Evolutionary conservation across 2,329 filamentous ascomycete genomes (phyloP).

Genomic region (Diaporthe sp.): DNA sequence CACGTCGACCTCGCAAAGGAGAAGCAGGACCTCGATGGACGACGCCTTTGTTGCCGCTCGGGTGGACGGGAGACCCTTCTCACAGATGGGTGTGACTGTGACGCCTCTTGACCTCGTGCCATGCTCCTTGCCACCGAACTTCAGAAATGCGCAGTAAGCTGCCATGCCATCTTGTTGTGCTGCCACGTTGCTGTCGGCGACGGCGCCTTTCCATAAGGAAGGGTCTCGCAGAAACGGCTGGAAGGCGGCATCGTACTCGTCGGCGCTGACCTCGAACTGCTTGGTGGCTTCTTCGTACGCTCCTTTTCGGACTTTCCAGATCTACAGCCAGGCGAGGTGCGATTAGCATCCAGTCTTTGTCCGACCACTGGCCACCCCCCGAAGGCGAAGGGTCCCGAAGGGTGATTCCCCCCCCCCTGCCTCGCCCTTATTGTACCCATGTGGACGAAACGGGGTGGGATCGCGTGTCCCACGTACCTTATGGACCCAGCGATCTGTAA

Average conservation of each 20-base stretch:
- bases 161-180: conserved; percentile 93
- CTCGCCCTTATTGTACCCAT: not conserved
- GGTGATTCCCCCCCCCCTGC: not conserved
- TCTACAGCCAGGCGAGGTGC: conserved; percentile 54
- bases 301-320: conserved; percentile 97
- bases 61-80: conserved; percentile 91
- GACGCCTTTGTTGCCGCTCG: conserved; percentile 90
- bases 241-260: conserved; percentile 88
- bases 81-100: conserved; percentile 82
- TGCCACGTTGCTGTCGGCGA: conserved; percentile 94
- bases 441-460: not conserved
- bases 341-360: not conserved
- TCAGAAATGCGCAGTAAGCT: conserved; percentile 90
- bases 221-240: conserved; percentile 88
- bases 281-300: conserved; percentile 94
- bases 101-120: conserved; percentile 80
- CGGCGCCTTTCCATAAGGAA: conserved; percentile 89
- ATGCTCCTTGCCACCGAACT: conserved; percentile 85
- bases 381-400: not conserved
- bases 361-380: not conserved
- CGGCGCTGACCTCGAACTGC: conserved; percentile 84
- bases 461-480: conserved; percentile 63
- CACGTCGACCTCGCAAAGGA: conserved; percentile 91
- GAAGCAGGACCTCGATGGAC: conserved; percentile 84
- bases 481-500: conserved; percentile 84